Conservation (phyloP, 2,329 filamentous ascomycete species). For the Colletotrichum gigasporum region DNA sequence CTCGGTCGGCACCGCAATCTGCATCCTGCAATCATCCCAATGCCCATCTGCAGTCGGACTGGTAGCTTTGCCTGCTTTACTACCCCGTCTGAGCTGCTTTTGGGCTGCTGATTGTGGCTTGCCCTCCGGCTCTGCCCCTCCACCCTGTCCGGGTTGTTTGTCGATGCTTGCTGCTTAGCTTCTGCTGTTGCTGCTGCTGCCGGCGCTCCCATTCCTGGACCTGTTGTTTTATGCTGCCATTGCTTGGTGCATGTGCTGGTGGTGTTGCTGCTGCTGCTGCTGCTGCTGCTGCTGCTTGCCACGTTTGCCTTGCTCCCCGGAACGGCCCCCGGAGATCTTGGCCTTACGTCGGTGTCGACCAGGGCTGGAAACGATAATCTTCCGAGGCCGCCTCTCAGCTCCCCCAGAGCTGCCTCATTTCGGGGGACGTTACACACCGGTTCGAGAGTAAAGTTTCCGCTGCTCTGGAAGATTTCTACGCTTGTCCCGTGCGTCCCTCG, state of each 20-base stretch:
- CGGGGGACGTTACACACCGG: constrained; percentile 10
- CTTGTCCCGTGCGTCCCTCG: constrained; percentile 14
- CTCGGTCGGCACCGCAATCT: constrained; percentile 16
- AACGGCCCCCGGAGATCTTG: not conserved
- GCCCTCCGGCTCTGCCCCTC: not conserved
- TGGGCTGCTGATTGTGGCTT: constrained; percentile 12
- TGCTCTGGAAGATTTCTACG: not conserved
- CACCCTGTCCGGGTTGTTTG: constrained; percentile 1
- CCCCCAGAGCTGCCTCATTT: not conserved
- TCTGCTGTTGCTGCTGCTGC: not conserved
- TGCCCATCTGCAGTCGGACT: constrained; percentile 15
- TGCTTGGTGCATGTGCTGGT: constrained; percentile 9
- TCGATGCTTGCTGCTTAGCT: not conserved
- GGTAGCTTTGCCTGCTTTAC: not conserved
- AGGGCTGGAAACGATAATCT: not conserved
- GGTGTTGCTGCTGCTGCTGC: not conserved
- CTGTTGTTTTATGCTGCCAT: not conserved
- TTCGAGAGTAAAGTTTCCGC: constrained; percentile 22
- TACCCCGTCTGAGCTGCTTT: constrained; percentile 4
- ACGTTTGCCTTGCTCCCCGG: constrained; percentile 10
- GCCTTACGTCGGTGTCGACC: not conserved
- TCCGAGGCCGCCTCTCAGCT: not conserved
- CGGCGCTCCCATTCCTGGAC: constrained; percentile 9
- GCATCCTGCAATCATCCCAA: constrained; percentile 29
- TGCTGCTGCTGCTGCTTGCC: constrained; percentile 9